phyloP scores from a whole-genome alignment of 148 eudicot genomes.

The Chenopodium suecicum region DNA sequence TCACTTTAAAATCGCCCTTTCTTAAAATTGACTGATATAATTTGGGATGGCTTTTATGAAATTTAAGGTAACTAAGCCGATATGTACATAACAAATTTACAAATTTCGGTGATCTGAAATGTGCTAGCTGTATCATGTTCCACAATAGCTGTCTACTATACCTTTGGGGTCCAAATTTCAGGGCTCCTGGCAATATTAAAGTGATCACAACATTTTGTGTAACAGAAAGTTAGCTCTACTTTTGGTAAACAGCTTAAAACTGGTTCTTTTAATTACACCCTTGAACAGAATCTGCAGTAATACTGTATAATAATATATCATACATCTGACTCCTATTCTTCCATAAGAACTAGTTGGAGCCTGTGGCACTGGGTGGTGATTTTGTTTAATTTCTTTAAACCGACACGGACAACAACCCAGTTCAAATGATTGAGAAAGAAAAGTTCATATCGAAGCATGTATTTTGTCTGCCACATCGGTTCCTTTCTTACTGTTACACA shows the following conservation, averaged over 20 bases:
- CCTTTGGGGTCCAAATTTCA: background rate
- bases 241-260: background rate
- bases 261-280: background rate
- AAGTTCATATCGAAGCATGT: background rate
- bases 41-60: background rate
- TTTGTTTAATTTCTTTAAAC: background rate
- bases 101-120: background rate
- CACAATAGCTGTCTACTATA: background rate
- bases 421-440: background rate
- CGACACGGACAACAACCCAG: background rate
- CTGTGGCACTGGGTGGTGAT: background rate
- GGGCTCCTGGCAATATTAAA: too few relatives aligned
- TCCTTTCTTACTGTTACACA: constrained; percentile 12
- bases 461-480: background rate
- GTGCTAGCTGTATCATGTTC: background rate
- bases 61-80: background rate
- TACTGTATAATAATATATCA: background rate
- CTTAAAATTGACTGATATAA: background rate
- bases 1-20: too few relatives aligned
- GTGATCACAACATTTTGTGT: too few relatives aligned
- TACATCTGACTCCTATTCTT: background rate
- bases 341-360: background rate
- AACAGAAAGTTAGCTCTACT: background rate
- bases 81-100: background rate
- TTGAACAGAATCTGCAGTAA: background rate